These are phyloP conservation scores for Amylostereum chailletii DNA, from an alignment of 1,284 basidiomycete species.

Conservation along the genomic window DNA sequence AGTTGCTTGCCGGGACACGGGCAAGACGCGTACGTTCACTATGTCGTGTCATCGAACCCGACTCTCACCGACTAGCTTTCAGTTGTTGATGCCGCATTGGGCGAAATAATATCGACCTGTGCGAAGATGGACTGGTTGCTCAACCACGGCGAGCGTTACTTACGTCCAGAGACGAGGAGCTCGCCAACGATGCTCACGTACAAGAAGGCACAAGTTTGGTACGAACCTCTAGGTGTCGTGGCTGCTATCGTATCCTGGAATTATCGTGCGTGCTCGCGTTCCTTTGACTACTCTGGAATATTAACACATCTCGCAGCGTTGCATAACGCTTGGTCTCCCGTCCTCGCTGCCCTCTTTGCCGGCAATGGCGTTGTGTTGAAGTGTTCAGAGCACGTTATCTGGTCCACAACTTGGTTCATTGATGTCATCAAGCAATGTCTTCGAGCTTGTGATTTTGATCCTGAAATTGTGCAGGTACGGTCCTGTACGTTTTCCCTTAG, in stretches of 20 bases:
- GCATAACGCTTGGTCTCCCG: conserved; percentile 91
- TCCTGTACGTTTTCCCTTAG: not conserved
- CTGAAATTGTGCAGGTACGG: conserved; percentile 72
- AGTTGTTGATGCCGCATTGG: conserved; percentile 87
- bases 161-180: conserved; percentile 63
- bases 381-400: conserved; percentile 87
- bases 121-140: conserved; percentile 87
- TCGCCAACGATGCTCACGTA: conserved; percentile 78
- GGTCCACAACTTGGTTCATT: conserved; percentile 81
- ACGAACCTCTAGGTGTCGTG: conserved; percentile 91
- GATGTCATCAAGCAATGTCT: conserved; percentile 70
- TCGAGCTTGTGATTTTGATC: conserved; percentile 68
- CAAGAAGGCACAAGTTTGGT: conserved; percentile 79
- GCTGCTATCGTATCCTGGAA: conserved; percentile 94
- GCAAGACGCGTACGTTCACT: conserved; percentile 78
- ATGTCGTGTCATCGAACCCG: not conserved
- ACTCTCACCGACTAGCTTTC: conserved; percentile 5
- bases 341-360: conserved; percentile 82
- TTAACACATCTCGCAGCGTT: conserved; percentile 45
- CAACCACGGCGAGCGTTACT: conserved; percentile 67
- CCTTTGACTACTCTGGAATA: not conserved
- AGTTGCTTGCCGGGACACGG: conserved; percentile 91
- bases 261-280: conserved; percentile 51
- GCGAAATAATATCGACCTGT: conserved; percentile 83
- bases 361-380: conserved; percentile 91